Evolutionary conservation across 257 asterid genomes (phyloP), one percentile per base, ranked within the genome.

Genomic region (Solanum medicagineum): DNA sequence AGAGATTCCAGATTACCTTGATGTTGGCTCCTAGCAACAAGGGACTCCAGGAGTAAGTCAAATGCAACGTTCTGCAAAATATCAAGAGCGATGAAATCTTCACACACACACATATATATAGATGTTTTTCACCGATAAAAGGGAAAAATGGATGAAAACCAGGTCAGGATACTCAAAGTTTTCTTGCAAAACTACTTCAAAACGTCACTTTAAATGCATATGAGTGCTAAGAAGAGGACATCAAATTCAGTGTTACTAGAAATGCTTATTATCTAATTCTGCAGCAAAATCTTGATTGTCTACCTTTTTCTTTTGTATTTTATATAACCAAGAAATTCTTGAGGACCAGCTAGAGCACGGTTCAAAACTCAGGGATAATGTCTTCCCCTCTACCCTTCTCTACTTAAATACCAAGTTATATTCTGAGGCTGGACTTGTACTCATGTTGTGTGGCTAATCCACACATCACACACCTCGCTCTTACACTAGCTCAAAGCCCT

Each of bases 31-130:
- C 90, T 90, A 7, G 88, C 81, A 47, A 86, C 85, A 86, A 94
- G 92, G 80, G 95, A 93, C 84, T 95, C 98, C 86, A 88, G 91
- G 91, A 95, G 84, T 84, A 89, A 89, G 80, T 93, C 98, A 88
- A 92, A 91, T 84, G 99, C 99, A 85, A 92, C 98, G 89, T 95
- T 91, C 98, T 97, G 97, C 93, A 89, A 89, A 91, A 85, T 15
- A 55, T 70, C 74, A 47, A 80, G 80, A 86, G 84, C 19, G 1
- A 16, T 16, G 83, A 26, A 29, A 24, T 54, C 0, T 79, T 9
- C 26, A 53, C 81, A n/a, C 32, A 29, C 32, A 29, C 29, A 26
- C 29, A 32, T 44, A 69, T 13, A 10, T 8, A 32, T 42, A 82
- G 32, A 62, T 83, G 81, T 32, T 24, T 29, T 29, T 29, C 69